Evolutionary conservation across 805 yeast genomes (phyloP), one percentile per base, ranked within the genome.

Genomic region (Clavispora phyllophila): DNA sequence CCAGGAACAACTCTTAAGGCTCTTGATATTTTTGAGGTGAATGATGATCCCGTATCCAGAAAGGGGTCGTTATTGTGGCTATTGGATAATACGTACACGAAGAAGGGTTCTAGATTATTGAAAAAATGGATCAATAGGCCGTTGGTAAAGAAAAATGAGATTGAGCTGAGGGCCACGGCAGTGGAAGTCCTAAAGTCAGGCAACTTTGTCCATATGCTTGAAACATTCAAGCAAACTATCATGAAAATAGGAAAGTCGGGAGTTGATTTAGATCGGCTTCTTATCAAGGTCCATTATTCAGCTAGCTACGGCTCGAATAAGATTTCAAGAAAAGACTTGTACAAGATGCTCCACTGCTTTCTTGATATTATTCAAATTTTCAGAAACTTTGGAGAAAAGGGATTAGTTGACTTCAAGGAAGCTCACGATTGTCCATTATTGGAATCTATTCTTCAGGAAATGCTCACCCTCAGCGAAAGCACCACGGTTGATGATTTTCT

Each of bases 1-100:
- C 82, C 84, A 42, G 76, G 83, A 1, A 80, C 76, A 52, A 81
- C 96, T 0, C 51, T 93, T 4, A 72, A 73, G 25, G 80, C 85
- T 34, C 64, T 93, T 17, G 97, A 93, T 55, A 75, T 93, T 1
- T 87, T 86, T 54, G 66, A 68, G 17, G 87, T 87, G 53, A 63
- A 72, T 3, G 79, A 93, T 0, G 80, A 80, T 47, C 54, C 61
- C 13, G 58, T 65, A 10, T 64, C 71, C 4, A 68, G 67, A 8
- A 63, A 70, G 25, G 98, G 97, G 0, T 79, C 96, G 0, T 63
- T 91, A 12, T 58, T 86, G 13, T 87, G 95, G 89, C 66, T 87
- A 2, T 52, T 93, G 46, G 85, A 91, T 57, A 89, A 84, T 50
- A 87, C 98, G 0, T 65, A 78, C 26, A 87, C 98, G 0, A 70